These are phyloP conservation scores for Botryotinia convoluta DNA, from an alignment of 2,329 filamentous ascomycete genomes.

Conservation along the genomic window DNA sequence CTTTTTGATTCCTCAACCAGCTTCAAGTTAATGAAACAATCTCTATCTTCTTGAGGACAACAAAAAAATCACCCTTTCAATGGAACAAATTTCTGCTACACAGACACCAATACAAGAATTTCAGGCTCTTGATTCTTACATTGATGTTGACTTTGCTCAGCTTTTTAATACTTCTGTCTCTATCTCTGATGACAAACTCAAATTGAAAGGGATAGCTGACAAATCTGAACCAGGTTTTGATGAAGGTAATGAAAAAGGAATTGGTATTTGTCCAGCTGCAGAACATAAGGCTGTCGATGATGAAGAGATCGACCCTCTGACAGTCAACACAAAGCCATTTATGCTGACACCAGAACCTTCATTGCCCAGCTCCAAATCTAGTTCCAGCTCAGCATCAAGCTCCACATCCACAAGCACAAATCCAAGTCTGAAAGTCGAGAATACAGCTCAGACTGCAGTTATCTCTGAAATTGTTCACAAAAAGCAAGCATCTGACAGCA, in stretches of 20 bases:
- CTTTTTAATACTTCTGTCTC: constrained; percentile 10
- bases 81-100: background rate
- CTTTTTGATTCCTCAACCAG: background rate
- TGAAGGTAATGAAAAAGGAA: background rate
- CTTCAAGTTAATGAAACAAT: background rate
- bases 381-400: background rate
- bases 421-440: background rate
- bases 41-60: background rate
- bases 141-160: constrained; percentile 8
- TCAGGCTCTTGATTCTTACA: constrained; percentile 12
- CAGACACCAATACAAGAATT: background rate
- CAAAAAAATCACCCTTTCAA: background rate
- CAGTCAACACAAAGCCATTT: background rate
- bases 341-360: background rate
- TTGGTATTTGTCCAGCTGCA: background rate
- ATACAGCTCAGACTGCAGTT: background rate
- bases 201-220: background rate
- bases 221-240: background rate
- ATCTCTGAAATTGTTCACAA: background rate
- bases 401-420: background rate
- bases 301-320: background rate
- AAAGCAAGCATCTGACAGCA: background rate
- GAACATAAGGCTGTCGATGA: background rate
- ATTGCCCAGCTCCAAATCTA: background rate
- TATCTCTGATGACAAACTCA: background rate